A percentile compares a stretch with the other conserved stretches of the same genome.
phyloP scores from a whole-genome alignment of 2,329 filamentous ascomycete genomes.

The Monilinia vaccinii-corymbosi region DNA sequence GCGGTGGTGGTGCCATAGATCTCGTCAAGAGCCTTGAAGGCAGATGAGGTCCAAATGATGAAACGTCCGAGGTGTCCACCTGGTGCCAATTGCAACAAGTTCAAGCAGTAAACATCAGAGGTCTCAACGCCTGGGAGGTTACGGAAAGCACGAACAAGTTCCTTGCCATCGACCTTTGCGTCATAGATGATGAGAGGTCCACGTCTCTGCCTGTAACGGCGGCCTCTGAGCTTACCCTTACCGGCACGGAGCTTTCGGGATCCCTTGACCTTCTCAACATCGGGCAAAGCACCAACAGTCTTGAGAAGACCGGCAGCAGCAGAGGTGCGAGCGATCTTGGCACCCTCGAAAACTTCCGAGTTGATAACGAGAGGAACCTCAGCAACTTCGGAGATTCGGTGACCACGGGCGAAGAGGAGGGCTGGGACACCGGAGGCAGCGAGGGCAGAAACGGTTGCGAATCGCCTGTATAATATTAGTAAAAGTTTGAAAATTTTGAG shows the following conservation, averaged over 20 bases:
- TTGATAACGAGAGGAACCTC: slow-evolving; percentile 97
- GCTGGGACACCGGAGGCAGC: slow-evolving; percentile 92
- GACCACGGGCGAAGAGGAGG: slow-evolving; percentile 92
- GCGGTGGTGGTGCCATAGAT: slow-evolving; percentile 92
- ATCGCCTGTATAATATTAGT: slow-evolving; percentile 54
- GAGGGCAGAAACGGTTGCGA: slow-evolving; percentile 93
- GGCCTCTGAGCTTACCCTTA: slow-evolving; percentile 97
- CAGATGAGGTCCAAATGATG: slow-evolving; percentile 96
- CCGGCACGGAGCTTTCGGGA: slow-evolving; percentile 96
- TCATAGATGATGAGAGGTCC: slow-evolving; percentile 97
- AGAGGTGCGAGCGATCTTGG: slow-evolving; percentile 78
- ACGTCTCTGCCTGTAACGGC: slow-evolving; percentile 94
- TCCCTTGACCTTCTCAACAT: slow-evolving; percentile 91
- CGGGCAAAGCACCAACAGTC: slow-evolving; percentile 79
- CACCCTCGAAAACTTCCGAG: slow-evolving; percentile 76
- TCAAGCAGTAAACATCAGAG: slow-evolving; percentile 83
- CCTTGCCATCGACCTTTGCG: slow-evolving; percentile 89
- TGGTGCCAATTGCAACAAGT: slow-evolving; percentile 98
- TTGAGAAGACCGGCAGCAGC: slow-evolving; percentile 79
- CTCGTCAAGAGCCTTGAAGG: slow-evolving; percentile 92
- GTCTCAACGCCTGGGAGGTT: slow-evolving; percentile 99
- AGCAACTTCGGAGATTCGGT: slow-evolving; percentile 84
- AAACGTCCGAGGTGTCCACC: slow-evolving; percentile 98
- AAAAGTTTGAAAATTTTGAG: slow-evolving; percentile 16
- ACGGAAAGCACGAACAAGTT: slow-evolving; percentile 90